phyloP scores from a whole-genome alignment of 2,329 filamentous ascomycete species.

The Pyricularia sp. region DNA sequence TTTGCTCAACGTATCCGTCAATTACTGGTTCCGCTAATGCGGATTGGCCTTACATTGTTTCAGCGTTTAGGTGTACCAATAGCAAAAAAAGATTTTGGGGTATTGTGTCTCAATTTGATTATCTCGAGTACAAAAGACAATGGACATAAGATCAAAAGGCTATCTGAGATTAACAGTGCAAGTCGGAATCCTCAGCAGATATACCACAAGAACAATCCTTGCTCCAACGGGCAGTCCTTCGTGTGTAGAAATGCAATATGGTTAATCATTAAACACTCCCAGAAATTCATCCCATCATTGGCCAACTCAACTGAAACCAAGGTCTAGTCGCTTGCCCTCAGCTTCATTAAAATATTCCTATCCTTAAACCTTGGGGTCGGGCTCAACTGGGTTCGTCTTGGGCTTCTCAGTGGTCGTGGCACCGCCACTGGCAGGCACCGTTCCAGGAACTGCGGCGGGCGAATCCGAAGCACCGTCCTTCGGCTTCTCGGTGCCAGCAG shows the following conservation, averaged over 20 bases:
- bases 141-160: background rate
- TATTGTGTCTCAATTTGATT: background rate
- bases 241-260: background rate
- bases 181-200: background rate
- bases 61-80: background rate
- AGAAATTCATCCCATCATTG: background rate
- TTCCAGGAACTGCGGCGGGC: constrained; percentile 3
- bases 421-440: constrained; percentile 2
- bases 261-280: background rate
- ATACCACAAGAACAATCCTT: background rate
- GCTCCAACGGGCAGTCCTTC: background rate
- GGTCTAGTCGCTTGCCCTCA: background rate
- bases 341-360: background rate
- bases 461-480: constrained; percentile 1
- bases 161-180: background rate
- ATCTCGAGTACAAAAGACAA: background rate
- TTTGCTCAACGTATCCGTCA: constrained; percentile 37
- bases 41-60: background rate
- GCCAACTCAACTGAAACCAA: background rate
- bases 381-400: constrained; percentile 2
- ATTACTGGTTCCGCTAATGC: constrained; percentile 70
- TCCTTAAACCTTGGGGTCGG: background rate
- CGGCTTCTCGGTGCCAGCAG: constrained; percentile 6
- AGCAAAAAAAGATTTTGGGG: background rate
- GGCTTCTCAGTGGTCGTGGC: constrained; percentile 2